Percentiles rank a stretch among this genome's conserved stretches.
Conservation (phyloP, 371 early-diverging fungal species). For the Blakeslea trispora region DNA sequence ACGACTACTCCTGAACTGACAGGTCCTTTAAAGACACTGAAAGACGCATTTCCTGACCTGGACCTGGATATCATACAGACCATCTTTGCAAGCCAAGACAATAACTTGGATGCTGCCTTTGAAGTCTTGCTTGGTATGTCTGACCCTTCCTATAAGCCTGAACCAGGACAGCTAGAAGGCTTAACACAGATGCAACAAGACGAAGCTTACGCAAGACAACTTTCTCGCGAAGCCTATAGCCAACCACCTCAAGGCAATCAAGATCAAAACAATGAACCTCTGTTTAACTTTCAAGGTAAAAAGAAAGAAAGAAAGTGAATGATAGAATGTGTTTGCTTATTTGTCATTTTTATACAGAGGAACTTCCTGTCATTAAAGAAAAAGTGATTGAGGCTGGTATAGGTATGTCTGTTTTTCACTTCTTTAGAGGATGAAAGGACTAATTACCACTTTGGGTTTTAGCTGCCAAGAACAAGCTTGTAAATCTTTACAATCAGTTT, state of each 20-base stretch:
- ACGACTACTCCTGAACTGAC: conserved; percentile 4
- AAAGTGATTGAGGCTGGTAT: conserved; percentile 41
- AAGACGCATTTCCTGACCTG: conserved; percentile 40
- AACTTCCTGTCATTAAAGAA: conserved; percentile 40
- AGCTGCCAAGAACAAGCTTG: conserved; percentile 47
- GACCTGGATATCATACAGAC: conserved; percentile 41
- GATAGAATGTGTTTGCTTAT: background rate
- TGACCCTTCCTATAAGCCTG: conserved; percentile 39
- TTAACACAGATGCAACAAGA: conserved; percentile 31
- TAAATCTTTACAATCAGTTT: conserved; percentile 37
- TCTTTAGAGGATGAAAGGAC: background rate
- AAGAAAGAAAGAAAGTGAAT: background rate
- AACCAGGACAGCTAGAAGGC: conserved; percentile 12
- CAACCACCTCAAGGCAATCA: conserved; percentile 13
- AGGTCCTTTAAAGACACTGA: conserved; percentile 25
- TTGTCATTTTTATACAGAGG: conserved; percentile 17
- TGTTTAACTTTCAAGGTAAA: conserved; percentile 37
- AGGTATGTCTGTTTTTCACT: conserved; percentile 14
- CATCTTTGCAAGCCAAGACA: conserved; percentile 32
- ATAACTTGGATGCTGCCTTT: conserved; percentile 33
- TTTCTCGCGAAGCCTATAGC: conserved; percentile 30
- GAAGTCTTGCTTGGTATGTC: conserved; percentile 39
- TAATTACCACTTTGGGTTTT: background rate
- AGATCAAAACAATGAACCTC: conserved; percentile 13
- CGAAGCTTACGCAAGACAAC: conserved; percentile 37